Percentiles rank a stretch among this genome's conserved stretches.
Conservation (phyloP, 2,329 filamentous ascomycete species). For the Cytospora paraplurivora region DNA sequence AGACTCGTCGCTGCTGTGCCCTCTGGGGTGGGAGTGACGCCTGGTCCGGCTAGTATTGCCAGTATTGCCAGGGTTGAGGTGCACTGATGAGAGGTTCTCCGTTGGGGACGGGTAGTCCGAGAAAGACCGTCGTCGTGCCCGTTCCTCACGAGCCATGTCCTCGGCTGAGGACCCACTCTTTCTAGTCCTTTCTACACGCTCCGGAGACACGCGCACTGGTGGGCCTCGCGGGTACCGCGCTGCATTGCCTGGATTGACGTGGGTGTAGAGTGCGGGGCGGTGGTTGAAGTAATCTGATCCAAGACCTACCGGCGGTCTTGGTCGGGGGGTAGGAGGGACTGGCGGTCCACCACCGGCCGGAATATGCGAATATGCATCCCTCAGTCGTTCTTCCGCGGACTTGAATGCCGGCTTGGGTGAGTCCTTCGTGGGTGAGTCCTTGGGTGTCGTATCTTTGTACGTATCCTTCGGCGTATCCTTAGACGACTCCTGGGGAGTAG, state of each 20-base stretch:
- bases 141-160: conserved; percentile 37
- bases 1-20: conserved; percentile 47
- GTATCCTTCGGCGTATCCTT: conserved; percentile 30
- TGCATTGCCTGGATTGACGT: conserved; percentile 43
- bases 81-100: conserved; percentile 35
- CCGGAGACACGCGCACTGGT: conserved; percentile 24
- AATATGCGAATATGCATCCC: conserved; percentile 26
- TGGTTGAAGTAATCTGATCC: conserved; percentile 42
- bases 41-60: conserved; percentile 38
- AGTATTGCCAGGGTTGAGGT: conserved; percentile 40
- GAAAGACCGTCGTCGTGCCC: conserved; percentile 52
- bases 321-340: conserved; percentile 31
- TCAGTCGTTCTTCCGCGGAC: conserved; percentile 22
- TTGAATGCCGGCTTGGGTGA: conserved; percentile 34
- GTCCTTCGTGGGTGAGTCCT: conserved; percentile 35
- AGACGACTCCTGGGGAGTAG: conserved; percentile 40
- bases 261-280: conserved; percentile 42
- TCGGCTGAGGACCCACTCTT: conserved; percentile 42
- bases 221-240: conserved; percentile 36
- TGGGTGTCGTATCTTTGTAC: conserved; percentile 34
- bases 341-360: conserved; percentile 21
- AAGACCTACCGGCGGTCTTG: conserved; percentile 33
- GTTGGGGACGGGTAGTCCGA: conserved; percentile 51
- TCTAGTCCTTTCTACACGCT: conserved; percentile 36
- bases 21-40: conserved; percentile 53